A percentile compares a stretch with the other conserved stretches of the same genome.
Conservation (phyloP, 441 rosid species). For the Erysimum cheiri region DNA sequence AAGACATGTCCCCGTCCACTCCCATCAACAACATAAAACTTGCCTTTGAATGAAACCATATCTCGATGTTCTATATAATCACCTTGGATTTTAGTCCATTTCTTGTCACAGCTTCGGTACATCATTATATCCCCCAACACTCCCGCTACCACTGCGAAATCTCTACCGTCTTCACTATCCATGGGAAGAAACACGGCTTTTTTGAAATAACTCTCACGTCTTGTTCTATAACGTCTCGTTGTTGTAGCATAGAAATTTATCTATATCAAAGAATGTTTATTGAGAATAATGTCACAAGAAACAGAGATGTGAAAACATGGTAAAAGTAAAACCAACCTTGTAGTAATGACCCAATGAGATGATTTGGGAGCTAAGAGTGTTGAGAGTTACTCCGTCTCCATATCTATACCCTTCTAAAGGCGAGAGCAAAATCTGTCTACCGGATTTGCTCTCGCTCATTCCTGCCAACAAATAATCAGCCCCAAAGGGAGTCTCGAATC, state of each 20-base stretch:
- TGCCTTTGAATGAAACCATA: conserved; percentile 22
- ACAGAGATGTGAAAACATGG: not conserved
- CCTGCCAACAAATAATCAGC: not conserved
- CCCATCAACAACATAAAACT: conserved; percentile 25
- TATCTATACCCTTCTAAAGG: not conserved
- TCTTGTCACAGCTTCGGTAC: conserved; percentile 32
- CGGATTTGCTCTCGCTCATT: not conserved
- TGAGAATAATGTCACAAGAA: no score
- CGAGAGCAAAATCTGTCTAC: not conserved
- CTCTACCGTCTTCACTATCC: not conserved
- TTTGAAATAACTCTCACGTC: not conserved
- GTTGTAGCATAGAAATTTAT: not conserved
- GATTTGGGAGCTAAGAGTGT: conserved; percentile 27
- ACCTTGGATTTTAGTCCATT: conserved; percentile 5
- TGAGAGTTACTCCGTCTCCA: not conserved
- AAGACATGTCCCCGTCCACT: conserved; percentile 19
- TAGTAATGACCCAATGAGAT: conserved; percentile 4
- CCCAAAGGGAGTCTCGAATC: conserved; percentile 22
- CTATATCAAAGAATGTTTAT: no score
- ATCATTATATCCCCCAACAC: not conserved
- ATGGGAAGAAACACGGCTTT: conserved; percentile 24
- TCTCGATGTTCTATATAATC: not conserved
- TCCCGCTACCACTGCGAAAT: conserved; percentile 2
- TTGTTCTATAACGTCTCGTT: not conserved
- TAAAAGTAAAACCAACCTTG: not conserved